These are phyloP conservation scores for Lunularia cruciata DNA, from an alignment of 225 moss, liverwort and hornwort genomes.

Conservation along the genomic window DNA sequence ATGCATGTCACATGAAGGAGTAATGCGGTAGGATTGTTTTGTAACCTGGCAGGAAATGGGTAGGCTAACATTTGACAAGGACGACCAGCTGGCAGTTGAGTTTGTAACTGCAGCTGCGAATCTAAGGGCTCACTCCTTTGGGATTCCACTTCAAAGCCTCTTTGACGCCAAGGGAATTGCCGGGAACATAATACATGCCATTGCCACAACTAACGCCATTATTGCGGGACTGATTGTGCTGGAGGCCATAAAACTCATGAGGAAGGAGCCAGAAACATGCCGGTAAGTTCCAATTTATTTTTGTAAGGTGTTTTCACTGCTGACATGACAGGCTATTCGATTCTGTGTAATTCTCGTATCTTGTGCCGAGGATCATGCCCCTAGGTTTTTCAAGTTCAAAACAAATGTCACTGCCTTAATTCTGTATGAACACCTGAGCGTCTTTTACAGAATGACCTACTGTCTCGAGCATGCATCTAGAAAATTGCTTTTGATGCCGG, in stretches of 20 bases:
- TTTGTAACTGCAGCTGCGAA: slow-evolving; percentile 98
- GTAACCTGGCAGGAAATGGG: slow-evolving; percentile 85
- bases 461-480: slow-evolving; percentile 86
- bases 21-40: too few species aligned
- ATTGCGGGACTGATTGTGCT: slow-evolving; percentile 97
- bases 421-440: too few species aligned
- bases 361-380: too few species aligned
- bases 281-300: slow-evolving; percentile 43
- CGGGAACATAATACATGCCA: slow-evolving; percentile 96
- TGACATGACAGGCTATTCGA: too few species aligned
- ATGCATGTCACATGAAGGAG: too few species aligned
- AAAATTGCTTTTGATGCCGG: slow-evolving; percentile 84
- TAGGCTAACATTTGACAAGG: slow-evolving; percentile 90
- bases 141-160: slow-evolving; percentile 79
- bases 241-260: slow-evolving; percentile 82
- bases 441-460: slow-evolving; percentile 96
- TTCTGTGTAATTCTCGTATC: too few species aligned
- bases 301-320: too few species aligned
- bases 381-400: too few species aligned
- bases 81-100: slow-evolving; percentile 94
- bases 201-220: slow-evolving; percentile 95
- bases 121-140: slow-evolving; percentile 87
- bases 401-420: too few species aligned
- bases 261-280: slow-evolving; percentile 62
- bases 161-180: slow-evolving; percentile 99